Evolutionary conservation across 2,329 filamentous ascomycete species (phyloP).

Genomic region (Arthrinium puccinioides): DNA sequence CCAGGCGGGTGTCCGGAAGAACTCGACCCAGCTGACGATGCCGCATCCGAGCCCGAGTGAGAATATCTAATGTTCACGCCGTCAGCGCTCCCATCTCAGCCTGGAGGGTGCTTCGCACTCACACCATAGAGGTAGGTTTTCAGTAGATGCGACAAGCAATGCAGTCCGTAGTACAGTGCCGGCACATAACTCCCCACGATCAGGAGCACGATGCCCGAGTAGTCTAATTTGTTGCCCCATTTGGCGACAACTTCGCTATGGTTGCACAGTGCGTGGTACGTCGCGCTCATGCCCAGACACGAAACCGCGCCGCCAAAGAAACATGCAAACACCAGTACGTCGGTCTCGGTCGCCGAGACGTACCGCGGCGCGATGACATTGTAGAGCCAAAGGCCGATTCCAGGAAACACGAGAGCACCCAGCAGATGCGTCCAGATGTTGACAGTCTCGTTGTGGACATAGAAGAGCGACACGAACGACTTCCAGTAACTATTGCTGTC

Average conservation of each 20-base stretch:
- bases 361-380: conserved; percentile 57
- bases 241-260: conserved; percentile 72
- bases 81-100: too few relatives aligned
- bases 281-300: conserved; percentile 75
- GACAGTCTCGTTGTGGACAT: conserved; percentile 55
- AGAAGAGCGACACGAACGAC: conserved; percentile 40
- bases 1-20: conserved; percentile 77
- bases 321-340: conserved; percentile 67
- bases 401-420: conserved; percentile 54
- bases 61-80: conserved; percentile 54
- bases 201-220: conserved; percentile 84
- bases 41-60: conserved; percentile 70
- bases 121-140: conserved; percentile 70
- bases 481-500: conserved; percentile 39
- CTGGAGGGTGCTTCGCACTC: conserved; percentile 21
- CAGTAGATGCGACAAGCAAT: conserved; percentile 59
- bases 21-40: conserved; percentile 69
- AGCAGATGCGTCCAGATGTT: conserved; percentile 60
- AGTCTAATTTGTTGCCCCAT: conserved; percentile 90
- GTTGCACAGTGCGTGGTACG: conserved; percentile 78
- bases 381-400: conserved; percentile 45
- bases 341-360: conserved; percentile 48
- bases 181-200: conserved; percentile 92
- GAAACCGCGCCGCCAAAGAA: conserved; percentile 70
- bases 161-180: conserved; percentile 81